phyloP scores from a whole-genome alignment of 257 asterid species.

The Solanum sejunctum region DNA sequence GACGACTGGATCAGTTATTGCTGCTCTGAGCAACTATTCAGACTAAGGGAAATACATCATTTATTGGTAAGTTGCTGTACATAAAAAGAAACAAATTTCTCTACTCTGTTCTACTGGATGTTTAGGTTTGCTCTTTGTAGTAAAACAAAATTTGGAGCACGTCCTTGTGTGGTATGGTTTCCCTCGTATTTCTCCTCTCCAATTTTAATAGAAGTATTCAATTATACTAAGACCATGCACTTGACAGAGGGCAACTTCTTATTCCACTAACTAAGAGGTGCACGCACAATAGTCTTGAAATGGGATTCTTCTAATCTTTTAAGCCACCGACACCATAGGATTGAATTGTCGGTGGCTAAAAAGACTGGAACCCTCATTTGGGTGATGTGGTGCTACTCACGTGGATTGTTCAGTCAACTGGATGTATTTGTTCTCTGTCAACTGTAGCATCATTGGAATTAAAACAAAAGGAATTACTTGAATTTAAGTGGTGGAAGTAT shows the following conservation, averaged over 20 bases:
- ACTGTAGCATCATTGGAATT: neutral
- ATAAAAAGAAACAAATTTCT: neutral
- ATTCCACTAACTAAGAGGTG: neutral
- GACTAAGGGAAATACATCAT: constrained; percentile 25
- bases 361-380: neutral
- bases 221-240: neutral
- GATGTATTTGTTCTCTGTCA: neutral
- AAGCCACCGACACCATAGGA: neutral
- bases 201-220: neutral
- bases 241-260: neutral
- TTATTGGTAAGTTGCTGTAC: neutral
- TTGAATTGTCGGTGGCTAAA: neutral
- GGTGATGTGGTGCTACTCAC: neutral
- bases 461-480: neutral
- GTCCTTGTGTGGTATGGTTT: neutral
- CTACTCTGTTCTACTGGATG: neutral
- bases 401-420: neutral
- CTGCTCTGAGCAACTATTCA: constrained; percentile 73
- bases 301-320: neutral
- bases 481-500: neutral
- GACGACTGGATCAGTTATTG: constrained; percentile 80
- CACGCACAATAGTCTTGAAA: neutral
- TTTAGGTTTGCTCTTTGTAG: neutral
- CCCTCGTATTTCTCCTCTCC: neutral
- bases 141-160: neutral